Evolutionary conservation across 208 protist species (phyloP).

Genomic region (Trypanosoma melophagium): DNA sequence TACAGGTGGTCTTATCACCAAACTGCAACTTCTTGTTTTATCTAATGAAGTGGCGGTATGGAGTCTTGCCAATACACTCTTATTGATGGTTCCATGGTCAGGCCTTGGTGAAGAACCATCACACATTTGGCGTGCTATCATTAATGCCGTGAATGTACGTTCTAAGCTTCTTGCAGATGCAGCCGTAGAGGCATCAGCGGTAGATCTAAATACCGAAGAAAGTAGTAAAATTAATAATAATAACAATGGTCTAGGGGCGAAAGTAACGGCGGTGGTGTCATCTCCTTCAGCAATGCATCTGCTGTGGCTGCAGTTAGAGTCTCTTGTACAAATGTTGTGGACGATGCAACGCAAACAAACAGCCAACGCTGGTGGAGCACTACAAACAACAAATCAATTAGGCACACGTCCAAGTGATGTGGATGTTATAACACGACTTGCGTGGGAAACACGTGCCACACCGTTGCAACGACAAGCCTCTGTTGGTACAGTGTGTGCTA

Average conservation of each 20-base stretch:
- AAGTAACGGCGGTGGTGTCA: constrained; percentile 22
- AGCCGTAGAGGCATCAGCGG: constrained; percentile 10
- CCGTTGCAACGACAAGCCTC: constrained; percentile 50
- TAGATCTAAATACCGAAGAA: background rate
- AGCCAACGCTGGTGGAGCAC: constrained; percentile 2
- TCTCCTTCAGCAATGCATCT: constrained; percentile 52
- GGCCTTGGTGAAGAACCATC: constrained; percentile 46
- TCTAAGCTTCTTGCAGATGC: constrained; percentile 40
- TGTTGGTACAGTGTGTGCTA: constrained; percentile 44
- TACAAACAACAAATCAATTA: constrained; percentile 39
- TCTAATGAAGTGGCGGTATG: constrained; percentile 71
- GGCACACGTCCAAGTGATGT: constrained; percentile 45
- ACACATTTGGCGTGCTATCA: constrained; percentile 61
- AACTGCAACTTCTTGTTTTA: constrained; percentile 63
- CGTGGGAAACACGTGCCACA: constrained; percentile 50
- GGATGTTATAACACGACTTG: constrained; percentile 58
- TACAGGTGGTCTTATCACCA: constrained; percentile 44
- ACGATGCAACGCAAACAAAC: constrained; percentile 76
- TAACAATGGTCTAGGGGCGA: background rate
- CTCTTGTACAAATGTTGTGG: constrained; percentile 71
- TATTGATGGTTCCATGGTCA: constrained; percentile 66
- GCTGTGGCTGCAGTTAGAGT: constrained; percentile 70
- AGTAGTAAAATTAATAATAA: background rate
- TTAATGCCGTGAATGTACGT: constrained; percentile 36
- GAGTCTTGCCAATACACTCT: constrained; percentile 58